Base-by-base conservation (phyloP, 1,139 yeast species). In the Saccharomyces pastorianus region DNA sequence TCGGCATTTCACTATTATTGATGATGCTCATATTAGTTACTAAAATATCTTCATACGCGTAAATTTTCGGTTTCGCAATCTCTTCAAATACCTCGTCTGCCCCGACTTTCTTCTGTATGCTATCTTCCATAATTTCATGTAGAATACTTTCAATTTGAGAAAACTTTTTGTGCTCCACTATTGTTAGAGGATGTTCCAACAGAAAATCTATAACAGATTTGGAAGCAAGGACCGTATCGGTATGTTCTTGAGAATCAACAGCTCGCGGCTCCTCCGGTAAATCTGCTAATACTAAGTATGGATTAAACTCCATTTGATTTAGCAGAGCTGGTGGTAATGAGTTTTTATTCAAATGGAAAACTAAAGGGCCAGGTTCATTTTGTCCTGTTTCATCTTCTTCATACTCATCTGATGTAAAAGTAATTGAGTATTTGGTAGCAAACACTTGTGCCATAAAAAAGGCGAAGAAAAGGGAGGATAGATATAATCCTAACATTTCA, bases 231-330 rank as follows among this genome's bases (percentile, higher is more conserved):
- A 38, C 27, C 9, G 13, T 14, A 34, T 25, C 34, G 4, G 32
- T 20, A 13, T 50, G 49, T 6, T 54, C 50, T 17, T 51, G 51
- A 6, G 52, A 20, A n/a, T 54, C 54, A 25, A 58, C 46, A 50
- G 53, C 52, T 25, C 42, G 38, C n/a, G 59, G 57, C 3, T 44
- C 26, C n/a, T 50, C 59, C n/a, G 56, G 59, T 13, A 54, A 4
- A 41, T 58, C 53, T n/a, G 55, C 50, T 32, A 56, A 46, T 1
- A 56, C 48, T 49, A 57, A 46, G 46, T 53, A 53, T 6, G 56
- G 47, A 32, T 53, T 52, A 7, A 28, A 41, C 11, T 34, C 41
- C 23, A 57, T 32, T 27, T 54, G 46, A n/a, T 54, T 42, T 3
- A 56, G 23, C 7, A 50, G 9, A 14, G 56, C 58, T 23, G 56